A percentile compares a stretch with the other conserved stretches of the same genome.
phyloP scores from a whole-genome alignment of 2,329 filamentous ascomycete species.

The Pseudocercospora crystallina region DNA sequence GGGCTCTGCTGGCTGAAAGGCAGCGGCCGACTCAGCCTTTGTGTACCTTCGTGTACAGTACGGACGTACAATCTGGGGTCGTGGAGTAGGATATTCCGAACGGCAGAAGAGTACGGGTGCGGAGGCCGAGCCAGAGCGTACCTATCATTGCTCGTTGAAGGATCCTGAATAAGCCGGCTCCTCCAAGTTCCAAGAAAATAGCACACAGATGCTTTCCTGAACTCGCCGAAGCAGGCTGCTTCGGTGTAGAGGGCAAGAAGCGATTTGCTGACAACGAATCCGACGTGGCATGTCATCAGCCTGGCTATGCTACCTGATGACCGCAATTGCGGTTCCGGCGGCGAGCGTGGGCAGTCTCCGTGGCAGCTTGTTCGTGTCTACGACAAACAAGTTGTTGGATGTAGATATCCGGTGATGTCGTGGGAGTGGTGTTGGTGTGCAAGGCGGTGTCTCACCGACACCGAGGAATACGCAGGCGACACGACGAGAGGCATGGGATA shows the following conservation, averaged over 20 bases:
- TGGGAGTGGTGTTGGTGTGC: neutral
- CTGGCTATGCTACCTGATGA: conserved; percentile 1
- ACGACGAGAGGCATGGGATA: neutral
- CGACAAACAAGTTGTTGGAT: neutral
- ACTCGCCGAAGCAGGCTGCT: neutral
- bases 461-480: neutral
- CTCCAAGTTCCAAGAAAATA: conserved; percentile 3
- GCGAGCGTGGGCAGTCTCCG: conserved; percentile 3
- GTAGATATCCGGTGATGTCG: neutral
- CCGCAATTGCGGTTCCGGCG: neutral
- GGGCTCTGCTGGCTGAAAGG: neutral
- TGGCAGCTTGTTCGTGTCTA: neutral
- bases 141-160: too few relatives aligned
- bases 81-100: neutral
- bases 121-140: neutral
- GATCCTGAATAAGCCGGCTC: conserved; percentile 1
- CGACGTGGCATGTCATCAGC: conserved; percentile 4
- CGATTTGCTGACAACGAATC: conserved; percentile 6
- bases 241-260: neutral
- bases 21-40: conserved; percentile 3
- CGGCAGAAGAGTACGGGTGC: conserved; percentile 1
- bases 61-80: neutral
- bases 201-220: conserved; percentile 4
- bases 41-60: neutral
- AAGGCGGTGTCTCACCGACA: conserved; percentile 5